phyloP scores from a whole-genome alignment of 805 yeast genomes.

The Ogataea nitratoaversa region DNA sequence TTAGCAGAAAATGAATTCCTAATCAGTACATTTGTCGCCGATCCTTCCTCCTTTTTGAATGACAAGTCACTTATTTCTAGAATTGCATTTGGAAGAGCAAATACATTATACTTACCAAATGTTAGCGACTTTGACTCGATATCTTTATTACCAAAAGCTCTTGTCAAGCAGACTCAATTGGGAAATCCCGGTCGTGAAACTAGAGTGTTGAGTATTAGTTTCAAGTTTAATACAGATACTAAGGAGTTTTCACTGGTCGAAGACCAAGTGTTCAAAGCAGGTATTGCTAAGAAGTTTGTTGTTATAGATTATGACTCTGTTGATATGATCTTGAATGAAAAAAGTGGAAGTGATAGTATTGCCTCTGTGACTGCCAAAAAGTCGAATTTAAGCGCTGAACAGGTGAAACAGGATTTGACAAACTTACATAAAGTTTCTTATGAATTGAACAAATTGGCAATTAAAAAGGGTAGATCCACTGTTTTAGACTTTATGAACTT shows the following conservation, averaged over 20 bases:
- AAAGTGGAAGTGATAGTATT: slow-evolving; percentile 3
- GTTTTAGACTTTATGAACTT: slow-evolving; percentile 18
- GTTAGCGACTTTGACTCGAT: slow-evolving; percentile 39
- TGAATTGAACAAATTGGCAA: slow-evolving; percentile 29
- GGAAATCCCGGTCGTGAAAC: slow-evolving; percentile 42
- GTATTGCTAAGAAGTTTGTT: slow-evolving; percentile 42
- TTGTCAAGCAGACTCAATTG: slow-evolving; percentile 40
- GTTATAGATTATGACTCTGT: slow-evolving; percentile 63
- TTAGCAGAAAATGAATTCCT: slow-evolving; percentile 29
- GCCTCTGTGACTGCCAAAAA: slow-evolving; percentile 7
- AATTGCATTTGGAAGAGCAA: slow-evolving; percentile 56
- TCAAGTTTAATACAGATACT: slow-evolving; percentile 27
- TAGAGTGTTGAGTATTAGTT: slow-evolving; percentile 43
- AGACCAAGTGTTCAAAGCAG: slow-evolving; percentile 33
- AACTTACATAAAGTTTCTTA: slow-evolving; percentile 31
- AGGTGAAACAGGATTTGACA: slow-evolving; percentile 32
- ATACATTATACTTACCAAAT: slow-evolving; percentile 68
- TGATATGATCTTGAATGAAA: slow-evolving; percentile 41
- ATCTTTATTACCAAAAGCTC: slow-evolving; percentile 61
- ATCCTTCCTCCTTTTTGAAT: slow-evolving; percentile 67
- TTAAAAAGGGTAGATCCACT: slow-evolving; percentile 33
- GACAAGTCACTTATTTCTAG: slow-evolving; percentile 37
- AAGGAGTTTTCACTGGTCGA: slow-evolving; percentile 13
- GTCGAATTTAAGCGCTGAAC: slow-evolving; percentile 1
- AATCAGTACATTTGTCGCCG: slow-evolving; percentile 76